Base-by-base conservation (phyloP, 768 basidiomycete genomes). In the Mycena kentingensis region DNA sequence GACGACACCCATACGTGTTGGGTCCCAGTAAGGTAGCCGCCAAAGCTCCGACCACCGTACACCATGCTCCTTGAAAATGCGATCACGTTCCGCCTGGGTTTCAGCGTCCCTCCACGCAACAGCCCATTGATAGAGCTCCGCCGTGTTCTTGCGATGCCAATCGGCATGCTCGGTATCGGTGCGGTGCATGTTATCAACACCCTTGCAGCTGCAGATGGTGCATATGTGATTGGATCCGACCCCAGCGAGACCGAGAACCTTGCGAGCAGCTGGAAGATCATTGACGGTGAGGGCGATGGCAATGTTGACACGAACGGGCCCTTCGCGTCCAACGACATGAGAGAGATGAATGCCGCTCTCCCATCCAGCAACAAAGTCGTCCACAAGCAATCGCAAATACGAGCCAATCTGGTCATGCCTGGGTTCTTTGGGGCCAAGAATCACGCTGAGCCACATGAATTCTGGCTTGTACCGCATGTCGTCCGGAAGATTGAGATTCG, bases 21-120 rank as follows among this genome's bases (percentile, higher is more conserved):
- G 60, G 28, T 65, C 52, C 36, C 55, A 70, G 37, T 70, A 68
- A 5, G 65, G 63, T 2, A 70, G 59, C 1, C 62, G 55, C 15
- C 55, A 41, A 6, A 66, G 52, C 35, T 56, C 49, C 12, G 55
- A 64, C 57, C 58, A 66, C 19, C 57, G 60, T 5, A 62, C 41
- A 8, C 64, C 63, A 45, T 51, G 32, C 18, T 29, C 22, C 28
- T 51, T 26, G 38, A 43, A 55, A 42, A 63, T 29, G 18, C 28
- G 49, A n/a, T 46, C 52, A 6, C 52, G 63, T n/a, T 50, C 50
- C 8, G 29, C 27, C 15, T 34, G 5, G 10, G 43, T 34, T 25
- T 4, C 10, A 16, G 51, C 51, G 10, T 10, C 37, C 18, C 32
- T 4, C 43, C 39, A 44, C 8, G 5, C 38, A 11, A 7, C 10